Evolutionary conservation across 352 stramenopile genomes (phyloP).

Genomic region (Pythium dissotocum): DNA sequence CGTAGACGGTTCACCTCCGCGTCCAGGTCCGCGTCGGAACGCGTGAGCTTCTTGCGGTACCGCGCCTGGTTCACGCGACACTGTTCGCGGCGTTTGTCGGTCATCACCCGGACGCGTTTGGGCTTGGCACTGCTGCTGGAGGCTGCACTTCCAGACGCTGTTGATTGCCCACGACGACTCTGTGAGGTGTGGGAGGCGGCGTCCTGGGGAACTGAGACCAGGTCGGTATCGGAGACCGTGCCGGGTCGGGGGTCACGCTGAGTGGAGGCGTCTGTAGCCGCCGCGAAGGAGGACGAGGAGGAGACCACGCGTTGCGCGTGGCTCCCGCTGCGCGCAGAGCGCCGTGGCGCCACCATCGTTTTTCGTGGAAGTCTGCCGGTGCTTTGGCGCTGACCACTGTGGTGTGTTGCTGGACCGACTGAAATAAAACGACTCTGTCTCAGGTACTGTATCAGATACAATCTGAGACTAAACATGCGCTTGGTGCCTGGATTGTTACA

Average conservation of each 20-base stretch:
- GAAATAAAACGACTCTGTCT: background rate
- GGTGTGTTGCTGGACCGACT: background rate
- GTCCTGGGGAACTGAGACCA: background rate
- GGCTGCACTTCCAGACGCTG: background rate
- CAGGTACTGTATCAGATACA: background rate
- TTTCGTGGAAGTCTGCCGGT: background rate
- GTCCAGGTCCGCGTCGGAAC: background rate
- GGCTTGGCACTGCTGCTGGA: background rate
- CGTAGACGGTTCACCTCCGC: background rate
- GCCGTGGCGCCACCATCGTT: background rate
- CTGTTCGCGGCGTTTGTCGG: slow-evolving; percentile 31
- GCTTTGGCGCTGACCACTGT: too few relatives aligned
- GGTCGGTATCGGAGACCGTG: background rate
- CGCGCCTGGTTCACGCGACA: slow-evolving; percentile 37
- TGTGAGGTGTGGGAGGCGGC: background rate
- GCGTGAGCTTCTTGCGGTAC: slow-evolving; percentile 21
- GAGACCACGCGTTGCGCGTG: too few relatives aligned
- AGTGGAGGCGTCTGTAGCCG: background rate
- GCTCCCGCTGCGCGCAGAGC: too few relatives aligned
- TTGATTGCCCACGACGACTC: background rate
- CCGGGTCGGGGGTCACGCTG: background rate
- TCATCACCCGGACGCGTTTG: slow-evolving; percentile 33
- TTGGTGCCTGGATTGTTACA: background rate
- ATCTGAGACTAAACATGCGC: background rate
- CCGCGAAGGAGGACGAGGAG: background rate